Evolutionary conservation across 192 early-diverging fungal species (phyloP), one percentile per base, ranked within the genome.

Genomic region (Rhizophagus sp.): DNA sequence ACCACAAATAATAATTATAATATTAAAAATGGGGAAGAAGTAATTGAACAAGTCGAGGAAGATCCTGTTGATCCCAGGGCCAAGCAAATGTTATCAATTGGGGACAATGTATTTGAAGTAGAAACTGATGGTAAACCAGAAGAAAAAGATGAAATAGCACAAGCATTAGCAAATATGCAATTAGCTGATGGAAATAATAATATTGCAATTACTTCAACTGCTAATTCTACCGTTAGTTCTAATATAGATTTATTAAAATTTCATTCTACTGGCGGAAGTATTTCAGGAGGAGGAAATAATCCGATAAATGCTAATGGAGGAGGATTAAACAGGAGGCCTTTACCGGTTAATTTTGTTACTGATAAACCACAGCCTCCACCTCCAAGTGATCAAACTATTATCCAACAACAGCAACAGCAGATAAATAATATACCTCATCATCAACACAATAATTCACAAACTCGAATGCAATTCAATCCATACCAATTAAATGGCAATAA

Each of bases 71-170:
- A 85, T 78, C 84, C 84, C 2, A 39, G 82, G 63, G 79, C 84
- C 25, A 81, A 83, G 52, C 78, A 84, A 34, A 65, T 85, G 9
- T 76, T 87, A 75, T 47, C 82, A n/a, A 79, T 87, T 41, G 86
- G 86, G 41, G 73, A 67, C n/a, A 87, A 85, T 77, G 75, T 85
- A 52, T 85, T 87, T 62, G 80, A 85, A 39, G 47, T 87, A 24
- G 79, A 83, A 61, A 33, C 65, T 11, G 30, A 62, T 30, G 30
- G 30, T 1, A 70, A 15, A 9, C 0, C 0, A 10, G 22, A 0
- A 24, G 61, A 76, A 62, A n/a, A 70, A 9, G 49, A 79, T 71
- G 22, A 19, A 41, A 62, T 71, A 71, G 50, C 22, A 25, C 13
- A 62, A 64, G 75, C 75, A 12, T 76, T 76, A 15, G 62, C 57